Evolutionary conservation across 345 rosid genomes (phyloP).

Genomic region (Gynandropsis gynandra): DNA sequence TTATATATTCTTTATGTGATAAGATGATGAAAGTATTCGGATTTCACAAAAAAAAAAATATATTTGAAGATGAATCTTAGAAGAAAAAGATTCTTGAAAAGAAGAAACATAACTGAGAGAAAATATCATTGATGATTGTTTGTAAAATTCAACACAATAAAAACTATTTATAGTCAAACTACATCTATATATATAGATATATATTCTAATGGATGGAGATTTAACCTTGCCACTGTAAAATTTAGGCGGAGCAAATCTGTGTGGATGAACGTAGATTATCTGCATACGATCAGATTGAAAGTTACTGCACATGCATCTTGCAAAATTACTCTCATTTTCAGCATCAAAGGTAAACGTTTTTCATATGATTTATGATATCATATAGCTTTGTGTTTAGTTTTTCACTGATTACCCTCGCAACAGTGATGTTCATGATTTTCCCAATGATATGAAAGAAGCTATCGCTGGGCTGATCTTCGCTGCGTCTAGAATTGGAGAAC

Average conservation of each 20-base stretch:
- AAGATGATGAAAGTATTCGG: no score
- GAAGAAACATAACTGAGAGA: no score
- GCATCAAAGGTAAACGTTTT: conserved; percentile 14
- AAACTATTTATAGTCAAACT: no score
- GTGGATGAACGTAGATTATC: conserved; percentile 29
- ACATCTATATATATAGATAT: no score
- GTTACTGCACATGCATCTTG: conserved; percentile 24
- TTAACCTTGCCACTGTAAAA: neutral
- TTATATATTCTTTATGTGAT: no score
- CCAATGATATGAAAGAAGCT: conserved; percentile 27
- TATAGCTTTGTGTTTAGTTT: neutral
- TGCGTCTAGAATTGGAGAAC: conserved; percentile 41
- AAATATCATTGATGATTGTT: no score
- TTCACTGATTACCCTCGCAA: neutral
- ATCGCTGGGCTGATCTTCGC: conserved; percentile 33
- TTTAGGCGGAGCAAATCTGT: conserved; percentile 24
- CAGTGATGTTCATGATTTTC: conserved; percentile 23
- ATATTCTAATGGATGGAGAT: neutral
- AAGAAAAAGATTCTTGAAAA: no score
- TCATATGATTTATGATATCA: neutral
- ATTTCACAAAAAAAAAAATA: no score
- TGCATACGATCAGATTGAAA: conserved; percentile 33
- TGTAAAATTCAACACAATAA: no score
- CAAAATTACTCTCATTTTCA: conserved; percentile 1
- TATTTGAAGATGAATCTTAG: no score